phyloP scores from a whole-genome alignment of 441 rosid species.

The Adansonia madagascariensis region DNA sequence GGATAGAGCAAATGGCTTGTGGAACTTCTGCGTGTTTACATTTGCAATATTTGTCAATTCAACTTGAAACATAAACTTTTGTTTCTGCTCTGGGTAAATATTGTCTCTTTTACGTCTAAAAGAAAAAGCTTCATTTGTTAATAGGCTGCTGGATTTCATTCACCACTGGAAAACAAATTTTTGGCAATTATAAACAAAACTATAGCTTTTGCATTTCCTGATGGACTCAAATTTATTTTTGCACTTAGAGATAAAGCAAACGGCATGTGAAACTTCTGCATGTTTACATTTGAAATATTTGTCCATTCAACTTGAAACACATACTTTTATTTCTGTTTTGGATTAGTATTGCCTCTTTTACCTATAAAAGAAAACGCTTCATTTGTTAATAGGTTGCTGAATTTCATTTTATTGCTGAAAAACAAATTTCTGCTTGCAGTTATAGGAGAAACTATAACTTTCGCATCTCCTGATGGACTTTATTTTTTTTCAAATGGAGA shows the following conservation, averaged over 20 bases:
- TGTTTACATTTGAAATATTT: slow-evolving; percentile 13
- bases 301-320: slow-evolving; percentile 13
- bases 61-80: slow-evolving; percentile 12
- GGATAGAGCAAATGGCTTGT: not conserved
- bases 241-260: not conserved
- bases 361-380: not conserved
- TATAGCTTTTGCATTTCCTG: too few species aligned
- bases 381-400: slow-evolving; percentile 16
- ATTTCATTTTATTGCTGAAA: slow-evolving; percentile 2
- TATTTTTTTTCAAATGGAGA: slow-evolving; percentile 88
- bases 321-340: not conserved
- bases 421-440: slow-evolving; percentile 49
- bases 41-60: slow-evolving; percentile 9
- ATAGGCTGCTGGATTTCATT: slow-evolving; percentile 8
- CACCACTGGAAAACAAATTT: too few species aligned
- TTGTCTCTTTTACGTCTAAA: not conserved
- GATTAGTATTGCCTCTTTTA: not conserved
- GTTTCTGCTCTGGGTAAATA: not conserved
- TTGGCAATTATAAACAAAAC: too few species aligned
- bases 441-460: slow-evolving; percentile 92
- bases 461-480: slow-evolving; percentile 66
- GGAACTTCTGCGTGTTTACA: slow-evolving; percentile 1
- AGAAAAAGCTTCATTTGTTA: not conserved
- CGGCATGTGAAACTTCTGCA: slow-evolving; percentile 5
- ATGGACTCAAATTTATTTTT: not conserved